Percentiles rank a stretch among this genome's conserved stretches.
Conservation (phyloP, 2,329 filamentous ascomycete genomes). For the Alternaria infectoria region DNA sequence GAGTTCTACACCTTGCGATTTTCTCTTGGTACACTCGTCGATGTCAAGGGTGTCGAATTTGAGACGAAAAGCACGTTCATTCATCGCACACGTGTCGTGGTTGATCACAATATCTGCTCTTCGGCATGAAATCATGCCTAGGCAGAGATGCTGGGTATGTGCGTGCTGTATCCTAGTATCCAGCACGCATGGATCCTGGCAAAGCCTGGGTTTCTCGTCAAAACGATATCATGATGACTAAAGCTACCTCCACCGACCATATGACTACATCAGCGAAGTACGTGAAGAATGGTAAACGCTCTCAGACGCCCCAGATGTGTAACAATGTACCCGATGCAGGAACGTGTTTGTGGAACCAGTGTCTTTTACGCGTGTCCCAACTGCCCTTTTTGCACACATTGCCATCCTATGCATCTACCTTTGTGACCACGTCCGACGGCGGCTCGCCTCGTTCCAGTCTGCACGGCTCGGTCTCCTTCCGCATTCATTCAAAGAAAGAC, state of each 20-base stretch:
- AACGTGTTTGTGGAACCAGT: background rate
- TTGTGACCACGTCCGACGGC: constrained; percentile 5
- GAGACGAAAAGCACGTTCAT: background rate
- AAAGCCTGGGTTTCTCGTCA: background rate
- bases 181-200: background rate
- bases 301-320: background rate
- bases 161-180: background rate
- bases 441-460: background rate
- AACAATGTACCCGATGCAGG: background rate
- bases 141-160: background rate
- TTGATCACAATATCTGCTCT: background rate
- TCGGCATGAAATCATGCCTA: background rate
- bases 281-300: background rate
- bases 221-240: background rate
- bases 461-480: background rate
- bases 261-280: background rate
- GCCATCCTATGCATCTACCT: constrained; percentile 1
- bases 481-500: background rate
- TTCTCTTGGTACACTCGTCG: background rate
- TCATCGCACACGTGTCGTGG: background rate
- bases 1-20: background rate
- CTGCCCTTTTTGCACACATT: background rate
- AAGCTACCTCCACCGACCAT: background rate
- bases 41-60: background rate
- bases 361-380: background rate